phyloP scores from a whole-genome alignment of 2,329 filamentous ascomycete genomes.

The Cordyceps javanica region DNA sequence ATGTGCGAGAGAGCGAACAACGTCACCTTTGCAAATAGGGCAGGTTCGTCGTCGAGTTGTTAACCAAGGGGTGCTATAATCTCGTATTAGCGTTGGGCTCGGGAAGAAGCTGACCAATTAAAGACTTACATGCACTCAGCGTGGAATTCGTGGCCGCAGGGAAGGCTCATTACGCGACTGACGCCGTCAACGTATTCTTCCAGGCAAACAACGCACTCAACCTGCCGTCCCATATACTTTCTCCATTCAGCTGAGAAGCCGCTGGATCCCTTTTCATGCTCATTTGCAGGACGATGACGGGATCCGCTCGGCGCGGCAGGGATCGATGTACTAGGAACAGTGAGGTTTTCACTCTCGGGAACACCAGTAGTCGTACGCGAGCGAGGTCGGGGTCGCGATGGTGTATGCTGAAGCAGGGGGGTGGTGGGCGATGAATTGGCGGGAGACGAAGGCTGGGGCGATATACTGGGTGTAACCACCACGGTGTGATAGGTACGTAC shows the following conservation, averaged over 20 bases:
- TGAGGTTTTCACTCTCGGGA: conserved; percentile 42
- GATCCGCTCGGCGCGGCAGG: conserved; percentile 30
- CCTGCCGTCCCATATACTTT: conserved; percentile 61
- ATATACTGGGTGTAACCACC: conserved; percentile 48
- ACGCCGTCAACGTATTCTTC: conserved; percentile 95
- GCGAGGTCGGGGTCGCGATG: conserved; percentile 50
- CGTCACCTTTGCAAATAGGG: conserved; percentile 96
- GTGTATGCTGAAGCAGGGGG: conserved; percentile 63
- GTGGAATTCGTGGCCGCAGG: conserved; percentile 97
- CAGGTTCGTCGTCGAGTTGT: conserved; percentile 94
- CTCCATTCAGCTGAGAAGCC: conserved; percentile 49
- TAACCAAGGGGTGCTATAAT: conserved; percentile 80
- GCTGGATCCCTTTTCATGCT: conserved; percentile 43
- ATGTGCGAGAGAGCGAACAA: conserved; percentile 64
- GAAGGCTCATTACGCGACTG: conserved; percentile 91
- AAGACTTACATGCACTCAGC: conserved; percentile 91
- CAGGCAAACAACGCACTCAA: conserved; percentile 92
- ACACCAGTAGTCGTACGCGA: conserved; percentile 60
- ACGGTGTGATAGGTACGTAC: conserved; percentile 94
- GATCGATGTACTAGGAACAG: conserved; percentile 37
- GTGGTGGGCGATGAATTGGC: conserved; percentile 66
- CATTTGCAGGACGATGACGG: conserved; percentile 25
- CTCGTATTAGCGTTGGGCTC: background rate
- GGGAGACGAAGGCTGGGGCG: conserved; percentile 55
- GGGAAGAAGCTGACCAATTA: no score